phyloP scores from a whole-genome alignment of 2,329 filamentous ascomycete genomes.

The Alternaria sp. region DNA sequence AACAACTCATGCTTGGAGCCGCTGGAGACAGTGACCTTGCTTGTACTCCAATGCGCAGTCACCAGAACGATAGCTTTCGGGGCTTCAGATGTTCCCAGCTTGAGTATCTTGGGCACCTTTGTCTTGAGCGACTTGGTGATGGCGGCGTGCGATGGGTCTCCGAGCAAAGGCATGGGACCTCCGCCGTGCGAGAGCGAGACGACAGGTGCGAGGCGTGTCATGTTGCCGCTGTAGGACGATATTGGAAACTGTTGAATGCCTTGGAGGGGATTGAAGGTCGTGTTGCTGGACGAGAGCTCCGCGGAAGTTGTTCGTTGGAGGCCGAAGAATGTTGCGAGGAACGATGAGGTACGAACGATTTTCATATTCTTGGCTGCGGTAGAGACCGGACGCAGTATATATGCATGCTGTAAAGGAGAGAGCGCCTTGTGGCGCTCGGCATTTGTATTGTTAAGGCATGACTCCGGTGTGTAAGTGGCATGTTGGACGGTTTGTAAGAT shows the following conservation, averaged over 20 bases:
- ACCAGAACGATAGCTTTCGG: conserved; percentile 65
- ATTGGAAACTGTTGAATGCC: conserved; percentile 40
- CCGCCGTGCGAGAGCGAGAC: conserved; percentile 53
- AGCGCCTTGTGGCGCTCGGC: conserved; percentile 20
- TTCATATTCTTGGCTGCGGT: conserved; percentile 25
- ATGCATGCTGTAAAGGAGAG: neutral
- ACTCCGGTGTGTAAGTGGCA: conserved; percentile 3
- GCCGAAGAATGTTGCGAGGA: conserved; percentile 22
- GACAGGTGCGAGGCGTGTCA: conserved; percentile 51
- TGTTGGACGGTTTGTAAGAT: conserved; percentile 27
- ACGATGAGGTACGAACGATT: conserved; percentile 20
- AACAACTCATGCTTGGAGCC: conserved; percentile 58
- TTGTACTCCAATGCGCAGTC: conserved; percentile 67
- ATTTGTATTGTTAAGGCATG: conserved; percentile 3
- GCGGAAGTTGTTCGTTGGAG: conserved; percentile 18
- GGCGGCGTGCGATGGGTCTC: conserved; percentile 62
- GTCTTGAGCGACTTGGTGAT: conserved; percentile 64
- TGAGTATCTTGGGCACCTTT: conserved; percentile 65
- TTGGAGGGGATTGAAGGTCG: conserved; percentile 35
- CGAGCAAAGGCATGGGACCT: conserved; percentile 66
- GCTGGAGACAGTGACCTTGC: conserved; percentile 62
- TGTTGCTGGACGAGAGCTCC: conserved; percentile 22
- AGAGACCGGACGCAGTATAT: neutral
- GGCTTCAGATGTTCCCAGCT: conserved; percentile 61
- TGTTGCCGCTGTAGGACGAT: conserved; percentile 34